Conservation (phyloP, 1,139 yeast genomes). For the Suhomyces atakaporum region DNA sequence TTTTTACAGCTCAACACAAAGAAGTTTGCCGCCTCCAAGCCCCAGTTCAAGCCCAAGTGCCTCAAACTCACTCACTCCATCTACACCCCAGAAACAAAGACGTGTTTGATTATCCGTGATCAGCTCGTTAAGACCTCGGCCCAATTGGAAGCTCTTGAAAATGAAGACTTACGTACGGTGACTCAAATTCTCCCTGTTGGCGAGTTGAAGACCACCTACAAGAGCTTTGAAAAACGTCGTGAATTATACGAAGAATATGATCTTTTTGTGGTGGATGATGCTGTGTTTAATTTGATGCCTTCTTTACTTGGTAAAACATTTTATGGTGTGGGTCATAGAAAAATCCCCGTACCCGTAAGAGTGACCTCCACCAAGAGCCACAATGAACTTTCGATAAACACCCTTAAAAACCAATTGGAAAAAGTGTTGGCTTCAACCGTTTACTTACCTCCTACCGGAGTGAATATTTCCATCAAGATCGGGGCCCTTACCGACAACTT, state of each 20-base stretch:
- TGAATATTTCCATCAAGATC: constrained; percentile 62
- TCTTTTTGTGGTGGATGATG: constrained; percentile 81
- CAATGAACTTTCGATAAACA: constrained; percentile 52
- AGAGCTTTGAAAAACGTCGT: constrained; percentile 71
- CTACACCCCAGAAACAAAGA: constrained; percentile 46
- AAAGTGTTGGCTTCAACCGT: constrained; percentile 61
- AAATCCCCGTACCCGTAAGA: constrained; percentile 73
- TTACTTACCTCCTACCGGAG: constrained; percentile 75
- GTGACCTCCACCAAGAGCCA: constrained; percentile 39
- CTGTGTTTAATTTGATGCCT: constrained; percentile 77
- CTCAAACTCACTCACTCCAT: constrained; percentile 57
- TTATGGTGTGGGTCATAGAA: constrained; percentile 52
- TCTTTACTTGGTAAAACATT: constrained; percentile 79
- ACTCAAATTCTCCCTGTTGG: constrained; percentile 53
- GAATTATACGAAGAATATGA: constrained; percentile 63
- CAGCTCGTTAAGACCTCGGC: constrained; percentile 57
- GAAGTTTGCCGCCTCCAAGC: constrained; percentile 62
- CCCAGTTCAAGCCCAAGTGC: constrained; percentile 71
- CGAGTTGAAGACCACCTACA: constrained; percentile 65
- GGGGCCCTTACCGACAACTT: constrained; percentile 54
- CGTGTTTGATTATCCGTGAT: constrained; percentile 78
- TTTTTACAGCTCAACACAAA: constrained; percentile 65
- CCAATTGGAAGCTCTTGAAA: constrained; percentile 62
- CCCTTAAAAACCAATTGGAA: constrained; percentile 60
- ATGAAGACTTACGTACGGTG: constrained; percentile 50